Base-by-base conservation (phyloP, 1,284 basidiomycete genomes). In the Malassezia cuniculi region DNA sequence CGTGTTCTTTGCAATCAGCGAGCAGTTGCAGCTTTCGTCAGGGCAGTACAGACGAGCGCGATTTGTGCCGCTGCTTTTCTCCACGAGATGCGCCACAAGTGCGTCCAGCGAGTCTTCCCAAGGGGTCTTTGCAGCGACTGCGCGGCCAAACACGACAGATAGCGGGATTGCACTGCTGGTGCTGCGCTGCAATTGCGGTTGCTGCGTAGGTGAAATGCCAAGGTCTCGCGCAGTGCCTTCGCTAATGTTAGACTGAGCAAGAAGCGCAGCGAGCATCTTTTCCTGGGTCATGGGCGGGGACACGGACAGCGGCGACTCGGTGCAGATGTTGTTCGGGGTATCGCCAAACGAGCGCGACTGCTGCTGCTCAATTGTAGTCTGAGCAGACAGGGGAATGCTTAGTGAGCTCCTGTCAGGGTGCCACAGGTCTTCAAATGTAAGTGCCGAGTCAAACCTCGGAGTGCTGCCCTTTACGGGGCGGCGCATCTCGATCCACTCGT, bases 401-500 rank as follows among this genome's bases (percentile, higher is more conserved):
- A n/a, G n/a, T n/a, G n/a, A n/a, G n/a, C n/a, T n/a, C n/a, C n/a
- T n/a, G n/a, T n/a, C n/a, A n/a, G n/a, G n/a, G n/a, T n/a, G n/a
- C n/a, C n/a, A n/a, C n/a, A n/a, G n/a, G n/a, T n/a, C n/a, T n/a
- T n/a, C n/a, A n/a, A n/a, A n/a, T n/a, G n/a, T n/a, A n/a, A 26
- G 25, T n/a, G 8, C 25, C 27, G 16, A 29, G 27, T 6, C n/a
- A 17, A 6, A 29, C 14, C 27, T 29, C 14, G 27, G n/a, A 6
- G 12, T 6, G 7, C 6, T 19, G 31, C 16, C 19, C n/a, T 17
- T 50, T 36, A 61, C 45, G 35, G 51, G 51, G 14, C 59, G 47
- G 21, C 63, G 39, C 55, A 64, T 55, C 39, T 66, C 63, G 27
- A 60, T 37, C 63, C 63, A 66, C 27, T 50, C 51, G 29, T 54